A percentile compares a stretch with the other conserved stretches of the same genome.
Evolutionary conservation across 2,329 filamentous ascomycete genomes (phyloP).

Genomic region (Monilinia polystroma): DNA sequence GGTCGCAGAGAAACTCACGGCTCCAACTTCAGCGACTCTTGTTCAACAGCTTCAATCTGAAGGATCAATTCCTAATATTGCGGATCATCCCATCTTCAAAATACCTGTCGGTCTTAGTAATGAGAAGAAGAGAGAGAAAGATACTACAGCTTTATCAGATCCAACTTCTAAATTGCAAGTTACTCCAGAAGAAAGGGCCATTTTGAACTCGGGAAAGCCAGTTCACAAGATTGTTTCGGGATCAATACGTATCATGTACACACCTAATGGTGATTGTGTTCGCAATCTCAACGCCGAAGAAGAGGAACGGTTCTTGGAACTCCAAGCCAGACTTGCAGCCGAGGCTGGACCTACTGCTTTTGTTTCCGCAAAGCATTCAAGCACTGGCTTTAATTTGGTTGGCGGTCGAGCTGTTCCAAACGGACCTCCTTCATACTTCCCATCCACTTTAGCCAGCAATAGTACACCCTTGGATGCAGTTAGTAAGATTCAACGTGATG

Average conservation of each 20-base stretch:
- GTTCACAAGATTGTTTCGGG: constrained; percentile 64
- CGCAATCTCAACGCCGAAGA: constrained; percentile 67
- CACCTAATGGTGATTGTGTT: constrained; percentile 74
- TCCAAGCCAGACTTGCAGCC: constrained; percentile 60
- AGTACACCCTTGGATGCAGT: constrained; percentile 54
- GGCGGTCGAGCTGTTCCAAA: constrained; percentile 65
- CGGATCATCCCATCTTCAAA: constrained; percentile 42
- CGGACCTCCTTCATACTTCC: constrained; percentile 62
- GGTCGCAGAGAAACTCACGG: constrained; percentile 32
- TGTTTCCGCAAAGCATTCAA: constrained; percentile 53
- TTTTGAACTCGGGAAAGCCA: constrained; percentile 55
- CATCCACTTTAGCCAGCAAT: constrained; percentile 41
- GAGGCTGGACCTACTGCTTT: constrained; percentile 56
- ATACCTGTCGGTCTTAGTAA: constrained; percentile 28
- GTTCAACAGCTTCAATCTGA: constrained; percentile 43
- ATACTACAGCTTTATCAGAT: constrained; percentile 29
- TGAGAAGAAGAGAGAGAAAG: constrained; percentile 22
- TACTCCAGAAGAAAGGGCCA: constrained; percentile 54
- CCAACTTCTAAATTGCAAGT: constrained; percentile 47
- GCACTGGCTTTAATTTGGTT: constrained; percentile 60
- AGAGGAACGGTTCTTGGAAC: constrained; percentile 66
- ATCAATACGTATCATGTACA: constrained; percentile 65
- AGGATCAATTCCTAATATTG: constrained; percentile 43
- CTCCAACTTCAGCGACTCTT: constrained; percentile 40
- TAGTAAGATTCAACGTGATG: constrained; percentile 64